These are phyloP conservation scores for Cudoniella acicularis DNA, from an alignment of 495 filamentous ascomycete species.

Conservation along the genomic window DNA sequence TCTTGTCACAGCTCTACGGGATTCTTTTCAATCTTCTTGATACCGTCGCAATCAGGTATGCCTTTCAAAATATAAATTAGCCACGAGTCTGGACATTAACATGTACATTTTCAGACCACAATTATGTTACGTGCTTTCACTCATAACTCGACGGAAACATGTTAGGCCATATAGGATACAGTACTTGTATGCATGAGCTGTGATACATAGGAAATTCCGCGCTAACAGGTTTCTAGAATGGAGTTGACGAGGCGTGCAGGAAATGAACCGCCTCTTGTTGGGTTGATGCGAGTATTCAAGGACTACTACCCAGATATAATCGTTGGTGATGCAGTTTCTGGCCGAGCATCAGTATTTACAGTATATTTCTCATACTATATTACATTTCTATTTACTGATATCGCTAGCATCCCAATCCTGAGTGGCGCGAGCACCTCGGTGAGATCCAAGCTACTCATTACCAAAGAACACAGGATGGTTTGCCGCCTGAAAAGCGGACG, in stretches of 20 bases:
- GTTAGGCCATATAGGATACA: constrained; percentile 85
- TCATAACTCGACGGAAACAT: constrained; percentile 81
- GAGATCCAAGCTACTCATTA: constrained; percentile 60
- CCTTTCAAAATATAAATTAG: not conserved
- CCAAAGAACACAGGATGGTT: constrained; percentile 34
- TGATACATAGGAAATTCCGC: not conserved
- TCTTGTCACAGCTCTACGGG: constrained; percentile 68
- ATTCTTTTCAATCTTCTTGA: constrained; percentile 82
- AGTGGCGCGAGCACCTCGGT: constrained; percentile 70
- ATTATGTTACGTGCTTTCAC: constrained; percentile 78
- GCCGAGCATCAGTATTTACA: constrained; percentile 53
- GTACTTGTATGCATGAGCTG: constrained; percentile 48
- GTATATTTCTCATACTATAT: constrained; percentile 23
- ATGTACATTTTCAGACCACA: constrained; percentile 33
- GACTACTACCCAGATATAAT: constrained; percentile 90
- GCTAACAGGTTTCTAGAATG: constrained; percentile 38
- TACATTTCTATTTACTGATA: not conserved
- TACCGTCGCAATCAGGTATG: constrained; percentile 67
- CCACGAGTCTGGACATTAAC: not conserved
- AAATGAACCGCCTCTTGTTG: constrained; percentile 70
- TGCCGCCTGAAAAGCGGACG: constrained; percentile 32
- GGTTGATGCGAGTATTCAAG: constrained; percentile 80
- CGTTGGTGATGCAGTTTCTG: constrained; percentile 57
- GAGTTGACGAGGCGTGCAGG: constrained; percentile 56
- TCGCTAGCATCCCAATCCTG: constrained; percentile 63